Conservation (phyloP, 2,329 filamentous ascomycete species). For the Fusarium burgessii region DNA sequence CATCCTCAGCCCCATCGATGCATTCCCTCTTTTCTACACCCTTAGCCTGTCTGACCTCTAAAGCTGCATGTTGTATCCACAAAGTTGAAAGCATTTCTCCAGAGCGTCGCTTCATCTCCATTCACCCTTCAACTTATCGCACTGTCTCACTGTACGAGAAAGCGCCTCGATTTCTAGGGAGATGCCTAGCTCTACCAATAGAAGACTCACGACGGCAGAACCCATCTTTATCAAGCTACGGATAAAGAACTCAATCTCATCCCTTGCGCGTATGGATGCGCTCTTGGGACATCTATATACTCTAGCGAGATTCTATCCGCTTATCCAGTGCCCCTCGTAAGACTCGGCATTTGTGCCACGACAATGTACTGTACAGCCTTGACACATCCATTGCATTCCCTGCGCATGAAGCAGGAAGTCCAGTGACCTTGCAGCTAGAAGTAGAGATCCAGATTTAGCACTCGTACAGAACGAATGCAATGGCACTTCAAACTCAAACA, state of each 20-base stretch:
- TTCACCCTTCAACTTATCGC: constrained; percentile 6
- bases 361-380: constrained; percentile 10
- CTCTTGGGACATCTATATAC: constrained; percentile 15
- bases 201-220: constrained; percentile 8
- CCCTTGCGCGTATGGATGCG: constrained; percentile 31
- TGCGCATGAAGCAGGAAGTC: constrained; percentile 12
- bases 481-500: constrained; percentile 12
- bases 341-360: constrained; percentile 26
- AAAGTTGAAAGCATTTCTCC: constrained; percentile 15
- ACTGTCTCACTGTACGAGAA: constrained; percentile 36
- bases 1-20: background rate
- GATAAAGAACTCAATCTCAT: constrained; percentile 25
- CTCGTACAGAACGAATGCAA: constrained; percentile 4
- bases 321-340: constrained; percentile 10
- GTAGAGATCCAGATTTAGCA: constrained; percentile 22
- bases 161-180: constrained; percentile 25
- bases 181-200: constrained; percentile 32
- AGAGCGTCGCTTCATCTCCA: background rate
- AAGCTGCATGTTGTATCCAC: constrained; percentile 26
- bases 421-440: constrained; percentile 14
- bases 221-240: constrained; percentile 8
- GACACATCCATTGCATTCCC: constrained; percentile 18
- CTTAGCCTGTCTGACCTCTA: constrained; percentile 11
- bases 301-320: constrained; percentile 11
- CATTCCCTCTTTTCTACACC: no score